phyloP scores from a whole-genome alignment of 805 yeast species.

The Kodamaea fukazawae region DNA sequence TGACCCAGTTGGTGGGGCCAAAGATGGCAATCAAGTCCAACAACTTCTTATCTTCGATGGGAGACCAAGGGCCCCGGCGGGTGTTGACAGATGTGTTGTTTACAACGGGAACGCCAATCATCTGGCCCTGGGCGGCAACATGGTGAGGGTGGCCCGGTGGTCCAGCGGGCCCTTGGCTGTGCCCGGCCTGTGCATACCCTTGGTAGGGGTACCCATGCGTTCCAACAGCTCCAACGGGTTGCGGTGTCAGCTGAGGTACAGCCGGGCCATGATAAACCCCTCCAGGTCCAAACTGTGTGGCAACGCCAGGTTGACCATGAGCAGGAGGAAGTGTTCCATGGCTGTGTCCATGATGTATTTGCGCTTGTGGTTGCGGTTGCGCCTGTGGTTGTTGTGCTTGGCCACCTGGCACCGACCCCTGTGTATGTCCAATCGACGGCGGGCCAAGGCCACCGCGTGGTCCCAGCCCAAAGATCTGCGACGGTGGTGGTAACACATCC shows the following conservation, averaged over 20 bases:
- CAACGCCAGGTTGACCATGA: neutral
- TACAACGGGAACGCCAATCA: constrained; percentile 8
- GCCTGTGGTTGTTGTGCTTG: constrained; percentile 1
- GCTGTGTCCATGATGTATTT: neutral
- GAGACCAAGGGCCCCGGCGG: constrained; percentile 87
- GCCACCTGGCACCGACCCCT: neutral
- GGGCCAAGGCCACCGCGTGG: neutral
- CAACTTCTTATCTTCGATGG: constrained; percentile 74
- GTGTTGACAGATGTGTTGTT: constrained; percentile 12
- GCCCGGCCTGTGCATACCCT: constrained; percentile 1
- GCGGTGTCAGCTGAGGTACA: too few species aligned
- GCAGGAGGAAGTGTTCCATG: neutral
- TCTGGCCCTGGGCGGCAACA: neutral
- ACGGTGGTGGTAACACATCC: constrained; percentile 1
- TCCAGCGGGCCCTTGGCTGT: neutral
- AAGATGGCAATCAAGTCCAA: constrained; percentile 64
- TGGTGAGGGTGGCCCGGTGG: neutral
- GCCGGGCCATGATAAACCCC: too few species aligned
- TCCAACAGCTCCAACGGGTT: too few species aligned
- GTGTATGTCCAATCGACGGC: too few species aligned
- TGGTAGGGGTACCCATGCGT: neutral
- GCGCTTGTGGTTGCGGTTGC: neutral
- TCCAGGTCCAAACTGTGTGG: neutral
- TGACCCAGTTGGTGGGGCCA: constrained; percentile 89
- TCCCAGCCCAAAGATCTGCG: neutral